Evolutionary conservation across 345 rosid genomes (phyloP).

Genomic region (Capsella bursapastoris): DNA sequence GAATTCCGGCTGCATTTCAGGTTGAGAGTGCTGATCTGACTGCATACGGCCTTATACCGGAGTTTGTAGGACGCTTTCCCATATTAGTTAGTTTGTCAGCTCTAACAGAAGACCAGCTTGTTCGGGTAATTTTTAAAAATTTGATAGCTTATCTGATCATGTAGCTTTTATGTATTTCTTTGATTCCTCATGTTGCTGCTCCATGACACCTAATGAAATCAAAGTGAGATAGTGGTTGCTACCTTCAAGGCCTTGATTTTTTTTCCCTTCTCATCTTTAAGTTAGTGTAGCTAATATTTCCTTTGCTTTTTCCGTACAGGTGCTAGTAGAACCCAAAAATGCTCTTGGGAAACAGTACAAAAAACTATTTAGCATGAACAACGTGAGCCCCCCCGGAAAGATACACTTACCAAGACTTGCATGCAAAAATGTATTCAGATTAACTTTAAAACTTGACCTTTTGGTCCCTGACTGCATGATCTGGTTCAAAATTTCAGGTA

Average conservation of each 20-base stretch:
- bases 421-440: not conserved
- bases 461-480: conserved; percentile 14
- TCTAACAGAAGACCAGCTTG: conserved; percentile 89
- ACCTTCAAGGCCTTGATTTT: not conserved
- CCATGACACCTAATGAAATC: conserved; percentile 3
- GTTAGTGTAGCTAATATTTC: conserved; percentile 8
- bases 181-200: conserved; percentile 6
- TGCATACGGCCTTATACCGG: conserved; percentile 97
- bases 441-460: not conserved
- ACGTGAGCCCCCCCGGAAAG: conserved; percentile 54
- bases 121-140: conserved; percentile 53
- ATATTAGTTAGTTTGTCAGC: conserved; percentile 89
- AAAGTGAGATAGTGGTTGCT: conserved; percentile 12
- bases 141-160: not conserved
- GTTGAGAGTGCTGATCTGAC: conserved; percentile 92
- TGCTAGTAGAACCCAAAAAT: conserved; percentile 87
- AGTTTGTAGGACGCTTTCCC: conserved; percentile 95
- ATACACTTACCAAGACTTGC: conserved; percentile 25
- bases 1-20: conserved; percentile 50
- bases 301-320: conserved; percentile 49
- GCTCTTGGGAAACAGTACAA: conserved; percentile 95
- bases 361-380: conserved; percentile 90
- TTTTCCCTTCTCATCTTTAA: not conserved
- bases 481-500: conserved; percentile 60
- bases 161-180: not conserved